These are phyloP conservation scores for Macaranga tanarius DNA, from an alignment of 441 rosid genomes.

Conservation along the genomic window DNA sequence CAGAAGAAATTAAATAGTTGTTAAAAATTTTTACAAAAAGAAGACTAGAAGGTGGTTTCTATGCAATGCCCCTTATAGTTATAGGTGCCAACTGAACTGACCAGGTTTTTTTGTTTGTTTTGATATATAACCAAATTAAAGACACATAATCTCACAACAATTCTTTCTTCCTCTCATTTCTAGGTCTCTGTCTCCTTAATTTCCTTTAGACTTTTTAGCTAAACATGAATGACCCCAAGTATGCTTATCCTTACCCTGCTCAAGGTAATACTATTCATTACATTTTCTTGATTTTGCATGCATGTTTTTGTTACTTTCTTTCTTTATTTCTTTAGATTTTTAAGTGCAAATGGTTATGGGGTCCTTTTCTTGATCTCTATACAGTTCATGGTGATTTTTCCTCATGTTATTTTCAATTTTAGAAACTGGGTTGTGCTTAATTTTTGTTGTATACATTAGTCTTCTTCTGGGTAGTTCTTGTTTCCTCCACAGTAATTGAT, in stretches of 20 bases:
- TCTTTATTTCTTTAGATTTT: not conserved
- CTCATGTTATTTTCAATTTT: not conserved
- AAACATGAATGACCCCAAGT: slow-evolving; percentile 58
- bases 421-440: not conserved
- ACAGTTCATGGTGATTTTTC: not conserved
- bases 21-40: not conserved
- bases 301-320: not conserved
- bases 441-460: not conserved
- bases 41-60: not conserved
- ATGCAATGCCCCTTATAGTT: too few relatives aligned
- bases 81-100: not conserved
- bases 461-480: not conserved
- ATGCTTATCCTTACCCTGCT: slow-evolving; percentile 70
- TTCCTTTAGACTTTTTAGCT: not conserved
- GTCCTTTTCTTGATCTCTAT: not conserved
- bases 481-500: not conserved
- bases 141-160: not conserved
- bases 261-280: slow-evolving; percentile 40
- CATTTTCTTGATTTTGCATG: not conserved
- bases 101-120: not conserved
- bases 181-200: not conserved
- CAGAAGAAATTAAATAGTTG: not conserved
- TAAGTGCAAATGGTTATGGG: not conserved
- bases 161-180: not conserved
- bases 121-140: not conserved